These are phyloP conservation scores for Erythrophleum fordii DNA, from an alignment of 306 rosid genomes.

Conservation along the genomic window DNA sequence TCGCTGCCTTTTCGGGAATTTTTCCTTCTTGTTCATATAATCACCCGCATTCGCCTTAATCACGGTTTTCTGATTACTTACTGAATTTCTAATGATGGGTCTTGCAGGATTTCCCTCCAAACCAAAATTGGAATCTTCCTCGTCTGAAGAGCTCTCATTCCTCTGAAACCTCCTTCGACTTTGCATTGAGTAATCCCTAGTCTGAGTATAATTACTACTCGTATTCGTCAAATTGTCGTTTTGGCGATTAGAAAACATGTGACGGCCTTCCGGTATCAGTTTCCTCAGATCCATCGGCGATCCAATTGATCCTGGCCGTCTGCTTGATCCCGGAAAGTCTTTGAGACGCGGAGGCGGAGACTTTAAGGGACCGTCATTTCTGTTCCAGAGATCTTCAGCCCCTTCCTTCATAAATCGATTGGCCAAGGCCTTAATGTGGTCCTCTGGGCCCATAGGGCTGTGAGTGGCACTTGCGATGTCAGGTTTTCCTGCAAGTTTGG, in stretches of 20 bases:
- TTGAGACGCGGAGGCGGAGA: constrained; percentile 21
- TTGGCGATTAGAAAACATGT: constrained; percentile 14
- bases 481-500: constrained; percentile 53
- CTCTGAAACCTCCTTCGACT: constrained; percentile 41
- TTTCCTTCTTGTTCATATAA: constrained; percentile 15
- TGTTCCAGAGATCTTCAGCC: constrained; percentile 87
- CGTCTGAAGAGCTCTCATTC: constrained; percentile 52
- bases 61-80: constrained; percentile 19
- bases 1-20: constrained; percentile 29
- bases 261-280: constrained; percentile 32
- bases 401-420: constrained; percentile 80
- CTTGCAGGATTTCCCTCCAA: constrained; percentile 34
- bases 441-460: constrained; percentile 62
- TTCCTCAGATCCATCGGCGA: constrained; percentile 50
- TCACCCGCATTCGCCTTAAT: constrained; percentile 33
- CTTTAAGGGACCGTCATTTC: constrained; percentile 66
- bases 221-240: constrained; percentile 31
- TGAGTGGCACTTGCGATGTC: constrained; percentile 47
- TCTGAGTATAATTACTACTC: constrained; percentile 11
- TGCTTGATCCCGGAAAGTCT: constrained; percentile 19
- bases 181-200: constrained; percentile 62
- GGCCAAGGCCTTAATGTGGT: constrained; percentile 77
- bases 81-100: constrained; percentile 33
- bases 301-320: constrained; percentile 36
- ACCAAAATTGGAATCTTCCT: constrained; percentile 42